Base-by-base conservation (phyloP, 805 yeast genomes). In the Zygosaccharomyces kombuchaensis region DNA sequence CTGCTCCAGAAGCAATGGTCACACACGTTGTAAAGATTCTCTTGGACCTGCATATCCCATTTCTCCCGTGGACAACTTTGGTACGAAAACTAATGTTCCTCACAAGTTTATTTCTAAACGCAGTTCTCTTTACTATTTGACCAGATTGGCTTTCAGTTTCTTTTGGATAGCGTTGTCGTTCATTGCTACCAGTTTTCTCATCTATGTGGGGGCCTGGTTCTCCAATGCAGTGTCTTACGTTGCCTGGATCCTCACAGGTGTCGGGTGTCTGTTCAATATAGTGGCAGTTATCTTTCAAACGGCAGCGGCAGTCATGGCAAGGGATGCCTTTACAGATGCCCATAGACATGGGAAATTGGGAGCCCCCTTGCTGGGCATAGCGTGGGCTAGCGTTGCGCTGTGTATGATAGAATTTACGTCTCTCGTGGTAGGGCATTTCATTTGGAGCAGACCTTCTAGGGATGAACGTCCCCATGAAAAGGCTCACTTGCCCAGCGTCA, bases 301-400 rank as follows among this genome's bases (percentile, higher is more conserved):
- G 27, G 93, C 95, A 2, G 85, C 78, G 36, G 66, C 76, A 50
- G 95, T 84, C n/a, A 61, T 85, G 70, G 93, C 87, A 38, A 82
- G 74, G 62, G 73, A 80, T 57, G 82, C 84, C 22, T 90, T 90
- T 76, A 59, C 65, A 32, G 62, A 69, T 48, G 76, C 65, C 23
- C 74, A 69, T 35, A 59, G 71, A 51, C 47, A 53, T 12, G 73
- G 81, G 34, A 69, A 73, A 44, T 52, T 84, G 47, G 87, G 88
- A 50, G 72, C 78, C 26, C 67, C 77, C 38, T 65, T 77, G 58
- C 63, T 81, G 62, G 90, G 84, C 58, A 59, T 84, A 45, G 60
- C 80, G 6, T 86, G 95, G 95, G 84, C 88, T 42, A 70, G 87
- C 17, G 78, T 79, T 44, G 81, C 76, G 3, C 65, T 60, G 25